Evolutionary conservation across 108 stramenopile genomes (phyloP), one percentile per base, ranked within the genome.

Genomic region (Fragilariopsis cylindrus): DNA sequence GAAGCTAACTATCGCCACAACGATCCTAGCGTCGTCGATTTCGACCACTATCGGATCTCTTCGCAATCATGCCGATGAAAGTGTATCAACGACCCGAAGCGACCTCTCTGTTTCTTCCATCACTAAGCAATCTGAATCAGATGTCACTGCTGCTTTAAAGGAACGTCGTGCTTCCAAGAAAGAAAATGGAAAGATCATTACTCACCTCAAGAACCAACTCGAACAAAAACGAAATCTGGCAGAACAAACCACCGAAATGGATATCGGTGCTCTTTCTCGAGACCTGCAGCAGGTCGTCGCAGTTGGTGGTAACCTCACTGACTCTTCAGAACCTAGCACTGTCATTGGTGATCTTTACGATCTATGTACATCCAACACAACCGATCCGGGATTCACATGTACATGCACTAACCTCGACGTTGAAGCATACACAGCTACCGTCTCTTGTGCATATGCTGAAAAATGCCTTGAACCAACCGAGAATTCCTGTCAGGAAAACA

Each of bases 61-160:
- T n/a, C 62, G n/a, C 3, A 43, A 40, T 44, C 13, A 3, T 63
- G 43, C 42, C 19, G 40, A 63, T 6, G 62, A 63, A 12, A n/a
- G 44, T 4, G 62, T 12, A 11, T 43, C 7, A 5, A n/a, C 5
- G 42, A 45, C 44, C 16, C 19, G 46, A 45, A 42, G 62, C 4
- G 9, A 45, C 0, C 45, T 63, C 43, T 42, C 62, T 43, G 62
- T 41, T 43, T 41, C 62, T 3, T 42, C 62, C 4, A 45, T 41
- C 16, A n/a, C 62, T 3, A 13, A n/a, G 62, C 39, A 63, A 43
- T n/a, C n/a, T 63, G 44, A 40, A 63, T 43, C 16, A 21, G 43
- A 63, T n/a, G 42, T 63, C 8, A 63, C 62, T 43, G 43, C 62
- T 41, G 16, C 46, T 7, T 63, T 63, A 45, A 63, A 63, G n/a